Conservation (phyloP, 768 basidiomycete genomes). For the Agaricus blazei region DNA sequence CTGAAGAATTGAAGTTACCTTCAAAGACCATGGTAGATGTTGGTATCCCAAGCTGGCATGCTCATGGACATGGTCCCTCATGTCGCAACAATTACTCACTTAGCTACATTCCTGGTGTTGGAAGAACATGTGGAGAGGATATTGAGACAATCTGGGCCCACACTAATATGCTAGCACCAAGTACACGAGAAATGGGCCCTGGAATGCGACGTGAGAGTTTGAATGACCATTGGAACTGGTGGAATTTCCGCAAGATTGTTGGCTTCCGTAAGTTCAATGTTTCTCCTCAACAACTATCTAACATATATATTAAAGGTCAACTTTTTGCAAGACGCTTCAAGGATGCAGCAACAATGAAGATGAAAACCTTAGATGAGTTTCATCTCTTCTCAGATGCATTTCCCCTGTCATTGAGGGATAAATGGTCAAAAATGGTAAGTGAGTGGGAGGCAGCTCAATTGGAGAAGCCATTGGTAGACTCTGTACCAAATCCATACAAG, state of each 20-base stretch:
- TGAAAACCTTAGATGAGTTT: no score
- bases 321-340: no score
- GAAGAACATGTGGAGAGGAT: slow-evolving; percentile 29
- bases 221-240: slow-evolving; percentile 21
- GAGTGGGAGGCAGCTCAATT: no score
- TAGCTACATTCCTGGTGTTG: slow-evolving; percentile 18
- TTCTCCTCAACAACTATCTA: background rate
- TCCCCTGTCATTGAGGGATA: no score
- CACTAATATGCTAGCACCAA: slow-evolving; percentile 20
- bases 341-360: no score
- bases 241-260: slow-evolving; percentile 23
- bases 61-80: slow-evolving; percentile 17
- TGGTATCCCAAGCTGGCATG: slow-evolving; percentile 23
- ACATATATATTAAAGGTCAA: no score
- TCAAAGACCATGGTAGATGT: background rate
- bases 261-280: slow-evolving; percentile 12
- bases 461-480: no score
- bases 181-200: slow-evolving; percentile 32
- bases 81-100: slow-evolving; percentile 22
- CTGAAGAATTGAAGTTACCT: slow-evolving; percentile 7
- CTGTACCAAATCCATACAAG: no score
- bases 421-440: no score
- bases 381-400: no score
- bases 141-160: slow-evolving; percentile 26
- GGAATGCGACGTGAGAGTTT: slow-evolving; percentile 21